Percentiles rank a stretch among this genome's conserved stretches.
Conservation (phyloP, 2,329 filamentous ascomycete species). For the Fusarium pseudograminearum region DNA sequence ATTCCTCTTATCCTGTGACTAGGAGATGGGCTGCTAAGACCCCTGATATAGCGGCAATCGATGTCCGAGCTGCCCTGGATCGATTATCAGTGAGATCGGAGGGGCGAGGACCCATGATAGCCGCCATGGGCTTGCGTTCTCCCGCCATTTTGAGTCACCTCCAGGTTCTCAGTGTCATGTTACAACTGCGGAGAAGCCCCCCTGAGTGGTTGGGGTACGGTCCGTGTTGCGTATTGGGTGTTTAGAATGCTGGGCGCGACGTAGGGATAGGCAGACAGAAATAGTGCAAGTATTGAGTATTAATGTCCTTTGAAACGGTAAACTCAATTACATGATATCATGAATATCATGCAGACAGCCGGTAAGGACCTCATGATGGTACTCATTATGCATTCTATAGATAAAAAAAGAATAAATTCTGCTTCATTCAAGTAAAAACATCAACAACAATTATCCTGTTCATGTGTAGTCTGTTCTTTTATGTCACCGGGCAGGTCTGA, state of each 20-base stretch:
- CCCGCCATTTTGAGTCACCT: constrained; percentile 39
- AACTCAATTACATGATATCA: not conserved
- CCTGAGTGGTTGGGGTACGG: constrained; percentile 29
- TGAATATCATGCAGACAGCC: not conserved
- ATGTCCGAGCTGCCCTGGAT: constrained; percentile 9
- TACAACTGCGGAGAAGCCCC: constrained; percentile 39
- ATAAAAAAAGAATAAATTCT: not conserved
- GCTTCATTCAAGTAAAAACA: not conserved
- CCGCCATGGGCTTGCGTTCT: constrained; percentile 8
- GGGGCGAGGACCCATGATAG: constrained; percentile 11
- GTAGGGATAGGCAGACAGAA: not conserved
- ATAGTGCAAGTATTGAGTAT: not conserved
- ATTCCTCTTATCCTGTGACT: constrained; percentile 30
- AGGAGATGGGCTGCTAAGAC: constrained; percentile 29
- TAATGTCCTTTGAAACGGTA: not conserved
- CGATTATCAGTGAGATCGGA: constrained; percentile 14
- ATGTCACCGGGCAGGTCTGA: not conserved
- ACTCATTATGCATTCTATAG: not conserved
- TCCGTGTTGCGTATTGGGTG: not conserved
- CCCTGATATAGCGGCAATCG: constrained; percentile 20
- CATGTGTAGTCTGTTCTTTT: not conserved
- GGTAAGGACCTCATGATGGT: too few relatives aligned
- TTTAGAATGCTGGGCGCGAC: not conserved
- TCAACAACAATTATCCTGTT: not conserved
- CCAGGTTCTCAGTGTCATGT: constrained; percentile 18